Conservation (phyloP, 768 basidiomycete species). For the Gelatoporia subvermispora region DNA sequence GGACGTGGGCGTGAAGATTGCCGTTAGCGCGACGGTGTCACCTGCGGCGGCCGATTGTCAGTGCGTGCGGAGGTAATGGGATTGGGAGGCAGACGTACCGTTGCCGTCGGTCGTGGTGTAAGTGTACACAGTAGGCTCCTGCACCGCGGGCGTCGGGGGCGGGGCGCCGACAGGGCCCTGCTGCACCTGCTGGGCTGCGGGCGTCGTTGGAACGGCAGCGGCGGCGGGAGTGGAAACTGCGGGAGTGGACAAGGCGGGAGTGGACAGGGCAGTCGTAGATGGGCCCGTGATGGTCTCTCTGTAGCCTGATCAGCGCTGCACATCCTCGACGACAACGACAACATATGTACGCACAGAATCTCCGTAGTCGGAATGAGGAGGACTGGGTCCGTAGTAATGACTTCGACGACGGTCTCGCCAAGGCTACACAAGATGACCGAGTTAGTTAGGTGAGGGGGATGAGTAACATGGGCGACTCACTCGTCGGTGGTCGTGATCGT, state of each 20-base stretch:
- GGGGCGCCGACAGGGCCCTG: constrained; percentile 54
- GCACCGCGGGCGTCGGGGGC: constrained; percentile 7
- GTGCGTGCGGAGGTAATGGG: background rate
- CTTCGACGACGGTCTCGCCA: constrained; percentile 50
- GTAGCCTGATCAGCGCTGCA: constrained; percentile 8
- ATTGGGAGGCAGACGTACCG: constrained; percentile 12
- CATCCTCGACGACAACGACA: constrained; percentile 3
- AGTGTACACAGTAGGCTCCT: constrained; percentile 19
- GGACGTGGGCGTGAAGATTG: constrained; percentile 29
- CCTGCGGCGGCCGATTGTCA: constrained; percentile 8
- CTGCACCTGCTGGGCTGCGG: constrained; percentile 9
- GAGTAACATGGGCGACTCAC: constrained; percentile 31
- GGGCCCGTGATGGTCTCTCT: constrained; percentile 13
- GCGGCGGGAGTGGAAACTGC: constrained; percentile 13
- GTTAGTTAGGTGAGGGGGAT: constrained; percentile 2
- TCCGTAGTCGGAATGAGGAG: constrained; percentile 37
- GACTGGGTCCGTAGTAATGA: constrained; percentile 34
- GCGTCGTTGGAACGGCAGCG: constrained; percentile 7
- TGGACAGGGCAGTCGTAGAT: constrained; percentile 16
- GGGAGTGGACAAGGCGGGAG: constrained; percentile 19
- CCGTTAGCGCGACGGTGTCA: constrained; percentile 17
- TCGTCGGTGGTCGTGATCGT: constrained; percentile 40
- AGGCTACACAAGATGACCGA: constrained; percentile 22
- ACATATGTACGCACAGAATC: constrained; percentile 33
- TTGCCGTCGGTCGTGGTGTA: constrained; percentile 33